Evolutionary conservation across 169 alveolate species (phyloP).

Genomic region (Eimeria sp.): DNA sequence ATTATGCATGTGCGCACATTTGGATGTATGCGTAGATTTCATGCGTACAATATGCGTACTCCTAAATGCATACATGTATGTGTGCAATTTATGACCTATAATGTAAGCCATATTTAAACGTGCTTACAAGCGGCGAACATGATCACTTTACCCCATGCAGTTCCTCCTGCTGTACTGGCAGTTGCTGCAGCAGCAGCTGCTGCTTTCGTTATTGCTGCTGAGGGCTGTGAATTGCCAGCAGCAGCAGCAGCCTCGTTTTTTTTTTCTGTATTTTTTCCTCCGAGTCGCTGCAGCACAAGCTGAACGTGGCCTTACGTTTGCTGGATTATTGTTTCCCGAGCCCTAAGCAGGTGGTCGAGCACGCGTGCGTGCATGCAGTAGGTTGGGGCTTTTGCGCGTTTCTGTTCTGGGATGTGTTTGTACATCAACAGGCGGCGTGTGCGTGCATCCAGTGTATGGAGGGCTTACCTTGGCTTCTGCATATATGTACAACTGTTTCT

Average conservation of each 20-base stretch:
- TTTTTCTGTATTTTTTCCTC: constrained; percentile 36
- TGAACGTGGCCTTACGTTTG: constrained; percentile 28
- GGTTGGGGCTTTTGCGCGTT: background rate
- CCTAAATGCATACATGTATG: background rate
- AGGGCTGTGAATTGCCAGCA: background rate
- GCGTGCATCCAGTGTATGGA: background rate
- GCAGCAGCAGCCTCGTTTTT: constrained; percentile 20
- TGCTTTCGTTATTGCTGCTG: background rate
- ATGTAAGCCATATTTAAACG: background rate
- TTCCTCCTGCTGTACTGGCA: constrained; percentile 19
- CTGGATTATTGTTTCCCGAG: background rate
- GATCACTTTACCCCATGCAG: background rate
- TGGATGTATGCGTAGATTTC: background rate
- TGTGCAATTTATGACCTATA: background rate
- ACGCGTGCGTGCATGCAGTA: background rate
- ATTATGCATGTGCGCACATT: constrained; percentile 2
- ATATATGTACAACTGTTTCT: constrained; percentile 2
- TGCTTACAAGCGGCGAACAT: background rate
- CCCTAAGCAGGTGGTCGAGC: constrained; percentile 30
- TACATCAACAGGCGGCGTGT: background rate
- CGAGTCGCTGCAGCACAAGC: constrained; percentile 36
- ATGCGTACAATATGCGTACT: background rate
- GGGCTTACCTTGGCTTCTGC: background rate
- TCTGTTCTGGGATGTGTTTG: background rate
- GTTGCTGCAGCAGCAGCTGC: constrained; percentile 42